These are phyloP conservation scores for Pichia sp. DNA, from an alignment of 1,139 yeast genomes.

Conservation along the genomic window DNA sequence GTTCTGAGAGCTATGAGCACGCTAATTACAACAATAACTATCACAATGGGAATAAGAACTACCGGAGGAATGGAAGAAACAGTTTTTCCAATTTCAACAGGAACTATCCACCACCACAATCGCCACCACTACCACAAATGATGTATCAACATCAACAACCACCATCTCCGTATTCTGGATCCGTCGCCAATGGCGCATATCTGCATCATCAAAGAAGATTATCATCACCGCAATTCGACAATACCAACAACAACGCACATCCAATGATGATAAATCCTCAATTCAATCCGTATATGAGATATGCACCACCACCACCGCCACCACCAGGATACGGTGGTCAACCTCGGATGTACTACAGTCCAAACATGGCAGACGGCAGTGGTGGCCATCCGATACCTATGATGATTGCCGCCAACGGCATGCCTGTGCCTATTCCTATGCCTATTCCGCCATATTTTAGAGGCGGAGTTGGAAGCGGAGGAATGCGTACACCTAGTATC, in stretches of 20 bases:
- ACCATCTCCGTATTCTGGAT: too few species aligned
- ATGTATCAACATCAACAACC: too few species aligned
- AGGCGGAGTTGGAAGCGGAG: too few species aligned
- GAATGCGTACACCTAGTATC: too few species aligned
- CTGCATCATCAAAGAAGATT: background rate
- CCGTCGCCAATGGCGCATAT: too few species aligned
- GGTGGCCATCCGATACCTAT: too few species aligned
- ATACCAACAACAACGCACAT: background rate
- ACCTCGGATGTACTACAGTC: background rate
- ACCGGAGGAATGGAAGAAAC: background rate
- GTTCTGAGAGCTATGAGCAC: too few species aligned
- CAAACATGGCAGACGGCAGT: too few species aligned
- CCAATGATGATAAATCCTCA: background rate
- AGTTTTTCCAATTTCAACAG: background rate
- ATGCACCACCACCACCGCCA: background rate
- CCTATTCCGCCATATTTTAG: too few species aligned
- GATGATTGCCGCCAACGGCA: background rate
- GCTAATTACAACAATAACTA: background rate
- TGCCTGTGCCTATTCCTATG: slow-evolving; percentile 1
- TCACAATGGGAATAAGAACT: background rate
- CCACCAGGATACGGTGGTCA: background rate
- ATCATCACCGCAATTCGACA: background rate
- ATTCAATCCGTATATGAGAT: slow-evolving; percentile 1
- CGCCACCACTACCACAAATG: too few species aligned
- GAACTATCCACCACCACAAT: background rate